A percentile compares a stretch with the other conserved stretches of the same genome.
These are phyloP conservation scores for Mycotypha africana DNA, from an alignment of 371 early-diverging fungal genomes.

Conservation along the genomic window DNA sequence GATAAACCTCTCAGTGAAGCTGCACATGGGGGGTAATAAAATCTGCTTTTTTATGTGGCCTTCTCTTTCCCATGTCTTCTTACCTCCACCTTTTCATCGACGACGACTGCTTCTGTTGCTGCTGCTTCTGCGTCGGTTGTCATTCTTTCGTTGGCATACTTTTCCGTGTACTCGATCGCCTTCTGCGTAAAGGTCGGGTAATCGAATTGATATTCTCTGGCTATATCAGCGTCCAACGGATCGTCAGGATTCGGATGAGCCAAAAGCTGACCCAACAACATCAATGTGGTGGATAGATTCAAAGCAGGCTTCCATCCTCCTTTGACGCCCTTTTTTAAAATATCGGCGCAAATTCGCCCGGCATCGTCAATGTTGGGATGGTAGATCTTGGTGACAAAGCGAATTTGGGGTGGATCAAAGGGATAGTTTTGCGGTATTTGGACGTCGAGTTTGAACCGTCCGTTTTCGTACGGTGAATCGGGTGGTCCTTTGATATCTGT, in stretches of 20 bases:
- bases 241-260: slow-evolving; percentile 56
- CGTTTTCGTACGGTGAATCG: slow-evolving; percentile 50
- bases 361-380: slow-evolving; percentile 51
- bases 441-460: slow-evolving; percentile 41
- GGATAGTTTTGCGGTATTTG: slow-evolving; percentile 41
- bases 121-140: background rate
- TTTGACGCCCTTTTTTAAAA: slow-evolving; percentile 42
- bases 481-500: slow-evolving; percentile 47
- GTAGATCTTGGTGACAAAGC: slow-evolving; percentile 46
- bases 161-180: slow-evolving; percentile 32
- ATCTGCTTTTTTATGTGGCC: too few species aligned
- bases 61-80: too few species aligned
- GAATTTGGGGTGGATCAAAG: slow-evolving; percentile 47
- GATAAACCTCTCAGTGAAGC: too few species aligned
- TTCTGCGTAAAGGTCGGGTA: slow-evolving; percentile 26
- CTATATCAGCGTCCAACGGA: slow-evolving; percentile 49
- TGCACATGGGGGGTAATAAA: too few species aligned
- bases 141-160: slow-evolving; percentile 17
- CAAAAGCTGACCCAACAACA: slow-evolving; percentile 36
- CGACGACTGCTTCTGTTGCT: too few species aligned
- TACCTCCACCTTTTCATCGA: too few species aligned
- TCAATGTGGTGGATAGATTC: slow-evolving; percentile 36
- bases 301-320: slow-evolving; percentile 51
- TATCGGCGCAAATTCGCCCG: slow-evolving; percentile 51
- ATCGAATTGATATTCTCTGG: slow-evolving; percentile 37